Evolutionary conservation across 2,329 filamentous ascomycete genomes (phyloP), one percentile per base, ranked within the genome.

Genomic region (Xylariaceae sp.): DNA sequence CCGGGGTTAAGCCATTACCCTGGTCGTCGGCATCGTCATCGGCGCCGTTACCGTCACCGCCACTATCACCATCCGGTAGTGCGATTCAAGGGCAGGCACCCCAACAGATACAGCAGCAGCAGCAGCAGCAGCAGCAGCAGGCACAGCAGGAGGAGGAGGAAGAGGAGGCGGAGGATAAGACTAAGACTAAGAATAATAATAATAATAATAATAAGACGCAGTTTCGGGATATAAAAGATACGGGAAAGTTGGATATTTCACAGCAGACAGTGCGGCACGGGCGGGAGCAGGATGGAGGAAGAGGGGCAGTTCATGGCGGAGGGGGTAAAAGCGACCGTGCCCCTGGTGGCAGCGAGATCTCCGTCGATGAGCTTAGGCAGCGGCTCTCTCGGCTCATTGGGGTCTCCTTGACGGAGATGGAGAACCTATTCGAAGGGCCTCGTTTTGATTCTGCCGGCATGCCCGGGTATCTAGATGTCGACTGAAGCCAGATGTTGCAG

Each of bases 361-460:
- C 65, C 26, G 53, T 69, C 2, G 67, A 70, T 27, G 67, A 70
- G 54, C 59, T 69, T n/a, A 62, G 67, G 50, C 64, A 58, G 47
- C 56, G 67, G 35, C 56, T 70, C 9, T 68, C 66, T 7, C 56
- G 55, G 34, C 60, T 70, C 29, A 60, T 70, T 9, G 66, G 63
- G 1, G 63, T 68, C 6, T 70, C 65, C 34, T 45, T 68, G 43
- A 60, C 57, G 30, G 66, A 69, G 49, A 47, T 70, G 6, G 65
- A 70, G 52, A 58, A 49, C 52, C 47, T 67, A 49, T 68, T 69
- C 44, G 65, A 68, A 12, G 56, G 54, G 26, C 56, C 62, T 6
- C 48, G 55, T 32, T 58, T 57, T 32, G 50, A 32, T 40, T 31
- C 49, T 30, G 49, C 27, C 1, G 44, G 35, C 19, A 19, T 19